A percentile compares a stretch with the other conserved stretches of the same genome.
Evolutionary conservation across 331 rosid species (phyloP).

Genomic region (Telfairia occidentalis): DNA sequence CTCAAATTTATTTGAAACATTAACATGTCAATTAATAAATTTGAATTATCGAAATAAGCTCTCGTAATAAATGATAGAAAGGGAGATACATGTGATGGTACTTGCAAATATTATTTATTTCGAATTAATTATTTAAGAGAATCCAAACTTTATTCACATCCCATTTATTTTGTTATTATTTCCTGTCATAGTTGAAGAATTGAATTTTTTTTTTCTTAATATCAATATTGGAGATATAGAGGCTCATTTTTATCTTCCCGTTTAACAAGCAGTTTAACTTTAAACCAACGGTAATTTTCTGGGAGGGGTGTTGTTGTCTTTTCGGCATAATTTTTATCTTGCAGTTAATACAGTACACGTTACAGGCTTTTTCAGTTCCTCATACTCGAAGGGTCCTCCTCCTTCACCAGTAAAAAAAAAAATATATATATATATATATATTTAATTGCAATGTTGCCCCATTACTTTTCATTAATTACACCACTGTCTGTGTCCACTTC

Average conservation of each 20-base stretch:
- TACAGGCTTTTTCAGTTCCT: slow-evolving; percentile 11
- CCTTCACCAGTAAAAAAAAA: background rate
- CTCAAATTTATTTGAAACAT: background rate
- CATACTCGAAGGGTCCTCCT: background rate
- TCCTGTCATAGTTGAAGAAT: too few species aligned
- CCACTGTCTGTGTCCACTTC: too few species aligned
- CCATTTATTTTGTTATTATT: too few species aligned
- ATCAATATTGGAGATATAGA: too few species aligned
- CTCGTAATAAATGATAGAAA: background rate
- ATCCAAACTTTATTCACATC: too few species aligned
- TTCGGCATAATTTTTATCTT: background rate
- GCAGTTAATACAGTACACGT: background rate
- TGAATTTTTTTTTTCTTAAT: too few species aligned
- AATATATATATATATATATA: too few species aligned
- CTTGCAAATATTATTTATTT: background rate
- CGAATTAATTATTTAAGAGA: background rate
- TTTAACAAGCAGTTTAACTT: background rate
- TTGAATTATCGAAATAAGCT: background rate
- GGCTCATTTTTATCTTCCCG: too few species aligned
- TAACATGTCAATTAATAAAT: background rate
- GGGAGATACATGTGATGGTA: background rate
- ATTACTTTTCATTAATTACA: background rate
- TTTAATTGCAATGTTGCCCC: background rate
- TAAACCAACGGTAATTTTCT: slow-evolving; percentile 2
- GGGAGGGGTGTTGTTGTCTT: background rate